Base-by-base conservation (phyloP, 1,284 basidiomycete genomes). In the Cerrena zonata region DNA sequence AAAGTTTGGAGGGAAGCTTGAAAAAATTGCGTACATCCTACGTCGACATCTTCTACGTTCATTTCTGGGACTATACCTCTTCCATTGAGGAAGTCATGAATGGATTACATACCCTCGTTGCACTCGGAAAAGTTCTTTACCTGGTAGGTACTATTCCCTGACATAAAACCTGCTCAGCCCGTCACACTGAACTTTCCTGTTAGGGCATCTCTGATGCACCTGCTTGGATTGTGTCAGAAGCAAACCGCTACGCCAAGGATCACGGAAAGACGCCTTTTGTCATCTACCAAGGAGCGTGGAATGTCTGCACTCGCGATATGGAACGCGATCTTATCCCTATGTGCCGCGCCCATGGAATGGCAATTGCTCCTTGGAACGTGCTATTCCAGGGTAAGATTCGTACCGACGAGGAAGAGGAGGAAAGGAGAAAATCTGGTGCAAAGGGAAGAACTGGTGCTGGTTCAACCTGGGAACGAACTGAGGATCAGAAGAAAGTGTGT, bases 251-350 rank as follows among this genome's bases (percentile, higher is more conserved):
- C 50, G 78, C 79, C 23, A 56, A 59, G 1, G 68, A 67, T 19
- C 65, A 73, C 45, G 73, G 68, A 1, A 64, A 73, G 57, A 68
- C 74, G 0, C 77, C 70, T 5, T 82, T 82, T 51, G 68, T 72
- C 30, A 66, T 81, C 43, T 82, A 79, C 58, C 78, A 81, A 61
- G 80, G 78, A 18, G 53, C 55, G 7, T 81, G 75, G 74, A 76
- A 70, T 53, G 63, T 79, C 45, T 61, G 70, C 52, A 51, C 61
- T 19, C 67, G 78, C 34, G 74, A 74, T 49, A 67, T 80, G 47
- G 79, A 81, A 62, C 66, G 76, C 2, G 78, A 81, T n/a, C 75
- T 82, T 52, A 69, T 82, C 45, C 78, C 78, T 3, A 80, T 82
- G 78, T 18, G 18, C 21, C 37, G 13, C 27, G 15, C 25, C 38